Evolutionary conservation across 179 eudicot species (phyloP).

Genomic region (Beta lomatogona): DNA sequence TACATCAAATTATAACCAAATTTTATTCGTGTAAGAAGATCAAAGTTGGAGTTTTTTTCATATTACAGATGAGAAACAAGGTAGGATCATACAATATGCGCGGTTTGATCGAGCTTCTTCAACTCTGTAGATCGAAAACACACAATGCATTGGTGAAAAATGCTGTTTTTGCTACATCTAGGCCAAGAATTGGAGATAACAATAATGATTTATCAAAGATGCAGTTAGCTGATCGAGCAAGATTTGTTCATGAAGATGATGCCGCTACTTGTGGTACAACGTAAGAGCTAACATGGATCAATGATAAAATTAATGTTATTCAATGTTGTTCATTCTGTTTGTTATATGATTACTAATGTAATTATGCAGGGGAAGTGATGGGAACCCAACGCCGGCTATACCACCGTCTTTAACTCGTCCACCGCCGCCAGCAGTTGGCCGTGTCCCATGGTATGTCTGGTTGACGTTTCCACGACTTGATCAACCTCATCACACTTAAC

Average conservation of each 20-base stretch:
- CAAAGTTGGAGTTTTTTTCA: background rate
- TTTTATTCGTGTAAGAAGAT: background rate
- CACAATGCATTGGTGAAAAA: background rate
- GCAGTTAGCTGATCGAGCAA: conserved; percentile 4
- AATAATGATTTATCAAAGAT: background rate
- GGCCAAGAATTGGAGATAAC: background rate
- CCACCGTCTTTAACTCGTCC: conserved; percentile 15
- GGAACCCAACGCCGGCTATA: background rate
- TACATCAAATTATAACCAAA: background rate
- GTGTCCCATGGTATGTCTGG: conserved; percentile 19
- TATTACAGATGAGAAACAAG: conserved; percentile 11
- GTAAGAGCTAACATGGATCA: conserved; percentile 1
- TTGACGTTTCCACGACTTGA: background rate
- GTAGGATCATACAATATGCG: conserved; percentile 31
- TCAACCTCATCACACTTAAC: no score
- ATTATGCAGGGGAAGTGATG: conserved; percentile 24
- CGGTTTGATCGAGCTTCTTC: conserved; percentile 30
- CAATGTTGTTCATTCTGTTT: background rate
- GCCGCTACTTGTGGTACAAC: conserved; percentile 16
- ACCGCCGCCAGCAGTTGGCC: background rate
- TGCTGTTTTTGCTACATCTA: background rate
- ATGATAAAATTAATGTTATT: background rate
- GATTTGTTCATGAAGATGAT: conserved; percentile 10
- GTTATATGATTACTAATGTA: background rate
- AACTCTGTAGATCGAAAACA: conserved; percentile 23